Base-by-base conservation (phyloP, 805 yeast species). In the Jamesozyma gamospora region DNA sequence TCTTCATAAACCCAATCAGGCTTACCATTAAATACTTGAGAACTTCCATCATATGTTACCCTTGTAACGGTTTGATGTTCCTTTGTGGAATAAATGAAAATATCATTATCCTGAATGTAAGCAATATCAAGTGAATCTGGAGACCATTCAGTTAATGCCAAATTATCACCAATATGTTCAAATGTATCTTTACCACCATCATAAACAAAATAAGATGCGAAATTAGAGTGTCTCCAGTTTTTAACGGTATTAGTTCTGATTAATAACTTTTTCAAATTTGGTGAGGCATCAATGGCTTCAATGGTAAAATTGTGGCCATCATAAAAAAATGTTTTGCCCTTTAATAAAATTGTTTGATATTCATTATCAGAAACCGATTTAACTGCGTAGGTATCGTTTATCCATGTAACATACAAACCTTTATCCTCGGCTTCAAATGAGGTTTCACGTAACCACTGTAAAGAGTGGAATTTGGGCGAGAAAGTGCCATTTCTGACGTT, bases 1-100 rank as follows among this genome's bases (percentile, higher is more conserved):
- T 86, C 96, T 54, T 87, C 96, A 50, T 86, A 86, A 7, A 85
- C 94, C 96, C 96, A 86, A 55, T 86, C 95, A 0, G 95, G 94
- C 44, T 79, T 79, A 2, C 95, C 96, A 55, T 87, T 82, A 62
- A 86, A 85, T 7, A 84, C 66, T 46, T 75, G 70, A 1, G 66
- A 70, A 27, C 78, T 77, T 13, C 95, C 95, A 52, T 82, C 92
- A 31, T 44, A 43, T 0, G 96, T 82, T 12, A 83, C 62, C 46
- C 76, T 79, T 4, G 51, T 62, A 0, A 64, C 50, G 0, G 63
- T 47, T 15, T 56, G 15, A 28, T 47, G 41, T 45, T 55, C 32
- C 4, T 38, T 34, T 2, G 64, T 42, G 28, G 74, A 67, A 40
- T 70, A 71, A 8, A 82, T 50, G 53, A 67, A 86, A n/a, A 87